A percentile compares a stretch with the other conserved stretches of the same genome.
phyloP scores from a whole-genome alignment of 106 monocot species.

The Dendrobium catenatum region DNA sequence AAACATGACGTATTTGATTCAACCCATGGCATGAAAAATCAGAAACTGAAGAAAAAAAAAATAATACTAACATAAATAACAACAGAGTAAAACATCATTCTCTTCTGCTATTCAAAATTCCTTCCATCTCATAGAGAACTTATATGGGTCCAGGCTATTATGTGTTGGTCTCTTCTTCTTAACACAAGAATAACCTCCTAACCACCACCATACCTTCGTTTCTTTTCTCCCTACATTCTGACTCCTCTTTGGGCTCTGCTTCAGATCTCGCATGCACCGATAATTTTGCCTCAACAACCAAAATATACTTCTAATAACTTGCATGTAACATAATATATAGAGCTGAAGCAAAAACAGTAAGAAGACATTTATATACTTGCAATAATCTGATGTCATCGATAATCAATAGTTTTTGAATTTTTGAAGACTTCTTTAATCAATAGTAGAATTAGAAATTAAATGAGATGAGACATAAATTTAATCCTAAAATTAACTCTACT shows the following conservation, averaged over 20 bases:
- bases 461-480: too few species aligned
- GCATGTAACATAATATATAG: not conserved
- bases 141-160: slow-evolving; percentile 27
- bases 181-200: slow-evolving; percentile 15
- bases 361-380: slow-evolving; percentile 6
- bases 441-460: too few species aligned
- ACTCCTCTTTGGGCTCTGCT: not conserved
- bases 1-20: too few species aligned
- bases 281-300: not conserved
- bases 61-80: too few species aligned
- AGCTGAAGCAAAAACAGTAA: not conserved
- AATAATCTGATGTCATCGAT: slow-evolving; percentile 13
- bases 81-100: too few species aligned
- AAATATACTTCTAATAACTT: not conserved
- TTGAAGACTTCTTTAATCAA: too few species aligned
- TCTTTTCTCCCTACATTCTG: slow-evolving; percentile 1
- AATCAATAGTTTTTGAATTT: too few species aligned
- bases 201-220: slow-evolving; percentile 20
- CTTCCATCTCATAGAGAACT: not conserved
- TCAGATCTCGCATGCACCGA: not conserved
- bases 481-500: too few species aligned
- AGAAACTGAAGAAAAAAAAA: too few species aligned
- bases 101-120: too few species aligned
- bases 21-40: too few species aligned
- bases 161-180: slow-evolving; percentile 13